Evolutionary conservation across 1,284 basidiomycete species (phyloP), one percentile per base, ranked within the genome.

Genomic region (Albatrellus sp.): DNA sequence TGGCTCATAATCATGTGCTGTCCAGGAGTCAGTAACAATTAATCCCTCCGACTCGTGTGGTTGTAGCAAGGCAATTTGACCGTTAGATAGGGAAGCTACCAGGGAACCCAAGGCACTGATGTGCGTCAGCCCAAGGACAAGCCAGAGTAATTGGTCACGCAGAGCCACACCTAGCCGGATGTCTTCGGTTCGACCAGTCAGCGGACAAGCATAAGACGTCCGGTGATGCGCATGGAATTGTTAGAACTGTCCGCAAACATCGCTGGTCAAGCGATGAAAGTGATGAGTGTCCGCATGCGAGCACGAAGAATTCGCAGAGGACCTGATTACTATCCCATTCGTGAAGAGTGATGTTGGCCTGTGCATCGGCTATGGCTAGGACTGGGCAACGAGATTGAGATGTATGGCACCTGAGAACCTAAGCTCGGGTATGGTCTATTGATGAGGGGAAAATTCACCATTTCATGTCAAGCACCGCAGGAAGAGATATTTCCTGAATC

Each of bases 401-500:
- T 55, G 64, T 62, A 58, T 80, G 75, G 53, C 75, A 80, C 79
- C 80, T 82, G 52, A 24, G 42, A 10, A 7, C 24, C 24, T 24
- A 24, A 39, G 7, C 43, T 52, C 12, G 51, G 19, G 20, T 20
- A 35, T 28, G 30, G 12, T 14, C n/a, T 17, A 11, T 7, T 2
- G n/a, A 19, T 7, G 10, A 2, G 11, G 5, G n/a, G 10, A 11
- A 9, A 9, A 46, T 61, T 40, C 52, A 89, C 92, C 92, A 97
- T 72, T 94, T 94, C 72, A 90, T 80, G 57, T 97, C 92, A n/a
- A 86, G 69, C 20, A 97, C 74, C 9, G 90, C 92, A 1, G 90
- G 80, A 11, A 86, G 67, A 45, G 83, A 71, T 35, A 90, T 69
- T 17, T 79, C 65, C 55, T 91, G 82, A 2, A 83, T 55, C 54